A percentile compares a stretch with the other conserved stretches of the same genome.
Evolutionary conservation across 116 monocot genomes (phyloP).

Genomic region (Iris pallida): DNA sequence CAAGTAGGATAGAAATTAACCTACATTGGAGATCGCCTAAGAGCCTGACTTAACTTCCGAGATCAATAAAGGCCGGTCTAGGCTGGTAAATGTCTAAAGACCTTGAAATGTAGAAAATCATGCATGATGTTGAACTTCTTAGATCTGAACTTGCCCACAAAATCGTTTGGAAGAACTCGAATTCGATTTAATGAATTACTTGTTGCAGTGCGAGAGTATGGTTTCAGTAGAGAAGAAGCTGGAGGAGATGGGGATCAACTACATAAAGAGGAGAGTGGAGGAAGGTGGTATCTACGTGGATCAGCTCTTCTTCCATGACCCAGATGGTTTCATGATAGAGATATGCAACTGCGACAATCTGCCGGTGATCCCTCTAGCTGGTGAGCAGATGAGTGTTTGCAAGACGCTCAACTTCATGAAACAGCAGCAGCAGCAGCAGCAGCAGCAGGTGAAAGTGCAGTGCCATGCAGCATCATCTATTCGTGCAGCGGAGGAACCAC

Average conservation of each 20-base stretch:
- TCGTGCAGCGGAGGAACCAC: constrained; percentile 10
- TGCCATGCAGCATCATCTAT: constrained; percentile 7
- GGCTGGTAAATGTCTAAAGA: too few relatives aligned
- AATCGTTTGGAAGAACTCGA: too few relatives aligned
- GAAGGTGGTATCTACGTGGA: constrained; percentile 63
- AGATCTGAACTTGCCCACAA: too few relatives aligned
- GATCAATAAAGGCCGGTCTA: too few relatives aligned
- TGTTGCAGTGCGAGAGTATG: constrained; percentile 60
- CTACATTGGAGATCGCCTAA: too few relatives aligned
- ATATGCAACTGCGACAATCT: constrained; percentile 78
- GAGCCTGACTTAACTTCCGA: too few relatives aligned
- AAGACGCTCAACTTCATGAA: constrained; percentile 9
- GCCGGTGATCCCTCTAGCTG: constrained; percentile 47
- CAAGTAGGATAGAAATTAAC: too few relatives aligned
- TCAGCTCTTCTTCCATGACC: constrained; percentile 82
- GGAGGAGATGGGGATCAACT: constrained; percentile 38
- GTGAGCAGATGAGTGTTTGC: constrained; percentile 19
- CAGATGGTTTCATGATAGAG: constrained; percentile 73
- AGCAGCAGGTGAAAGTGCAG: constrained; percentile 6
- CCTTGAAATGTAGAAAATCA: too few relatives aligned
- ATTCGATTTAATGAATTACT: not conserved
- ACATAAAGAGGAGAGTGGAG: constrained; percentile 37
- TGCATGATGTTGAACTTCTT: too few relatives aligned
- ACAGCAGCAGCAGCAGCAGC: too few relatives aligned
- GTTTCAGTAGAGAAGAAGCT: constrained; percentile 47